Evolutionary conservation across 75 land plant genomes (phyloP), one percentile per base, ranked within the genome.

Genomic region (Cupressus sempervirens): DNA sequence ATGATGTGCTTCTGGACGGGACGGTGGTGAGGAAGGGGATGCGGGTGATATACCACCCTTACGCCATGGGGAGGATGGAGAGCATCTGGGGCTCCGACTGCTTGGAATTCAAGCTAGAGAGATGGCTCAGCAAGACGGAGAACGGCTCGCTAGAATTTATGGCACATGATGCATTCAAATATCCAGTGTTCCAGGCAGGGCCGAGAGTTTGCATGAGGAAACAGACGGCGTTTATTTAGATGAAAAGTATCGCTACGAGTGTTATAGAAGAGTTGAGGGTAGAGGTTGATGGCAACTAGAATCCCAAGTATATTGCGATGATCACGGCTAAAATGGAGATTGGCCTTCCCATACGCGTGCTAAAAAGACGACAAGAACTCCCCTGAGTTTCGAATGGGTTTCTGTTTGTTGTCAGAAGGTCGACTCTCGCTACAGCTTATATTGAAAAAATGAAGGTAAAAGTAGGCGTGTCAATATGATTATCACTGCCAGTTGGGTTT

Each of bases 1-100:
- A 91, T 30, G 92, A 92, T 52, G 87, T 91, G 29, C 77, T 92
- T 48, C 93, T 89, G 29, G 92, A 91, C 36, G 93, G 93, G 14
- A 91, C 90, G 0, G 20, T 62, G 13, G 73, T 90, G 29, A 35
- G 15, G 8, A 77, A 53, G 53, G 89, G 89, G 18, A 83, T 76
- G 67, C 46, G 43, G 0, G 81, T 90, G 62, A 50, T 74, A 23
- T 92, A 87, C 83, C 62, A 67, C 29, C 65, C 86, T 15, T 92
- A 86, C 53, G 67, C 89, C 10, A 92, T 92, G 93, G 93, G 90
- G 30, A 84, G 93, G 34, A 86, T 88, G 93, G 88, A 86, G 58
- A 45, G 23, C 43, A 62, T 92, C 26, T 92, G 93, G 93, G 94
- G 93, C 1, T 41, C 82, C 14, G 93, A 92, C 74, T 91, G 89